Conservation (phyloP, 2,329 filamentous ascomycete species). For the Elsinoe australis region DNA sequence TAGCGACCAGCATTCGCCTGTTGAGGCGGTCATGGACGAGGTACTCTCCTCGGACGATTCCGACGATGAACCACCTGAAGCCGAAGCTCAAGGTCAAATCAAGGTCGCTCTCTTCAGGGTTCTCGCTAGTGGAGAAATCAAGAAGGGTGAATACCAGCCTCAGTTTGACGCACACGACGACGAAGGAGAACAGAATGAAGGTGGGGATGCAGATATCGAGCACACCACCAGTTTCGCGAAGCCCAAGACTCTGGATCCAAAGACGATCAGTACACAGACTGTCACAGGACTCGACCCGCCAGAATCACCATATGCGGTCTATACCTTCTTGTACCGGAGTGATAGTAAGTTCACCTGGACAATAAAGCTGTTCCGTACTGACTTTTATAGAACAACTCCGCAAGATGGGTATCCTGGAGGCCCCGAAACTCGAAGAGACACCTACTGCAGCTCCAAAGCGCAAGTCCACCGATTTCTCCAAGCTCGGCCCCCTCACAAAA, state of each 20-base stretch:
- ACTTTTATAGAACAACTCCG: constrained; percentile 68
- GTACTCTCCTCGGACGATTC: constrained; percentile 55
- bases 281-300: constrained; percentile 97
- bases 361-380: not conserved
- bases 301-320: constrained; percentile 91
- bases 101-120: constrained; percentile 96
- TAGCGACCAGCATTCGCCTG: constrained; percentile 62
- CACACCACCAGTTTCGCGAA: constrained; percentile 98
- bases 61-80: constrained; percentile 75
- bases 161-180: constrained; percentile 97
- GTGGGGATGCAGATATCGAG: constrained; percentile 75
- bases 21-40: constrained; percentile 62
- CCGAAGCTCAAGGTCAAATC: constrained; percentile 93
- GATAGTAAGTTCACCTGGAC: constrained; percentile 58
- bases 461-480: constrained; percentile 79
- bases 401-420: constrained; percentile 81
- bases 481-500: constrained; percentile 68
- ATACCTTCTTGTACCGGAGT: constrained; percentile 96
- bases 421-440: constrained; percentile 52
- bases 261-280: constrained; percentile 96
- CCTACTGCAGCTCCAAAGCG: constrained; percentile 58
- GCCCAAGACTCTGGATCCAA: constrained; percentile 89
- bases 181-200: constrained; percentile 53
- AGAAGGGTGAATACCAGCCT: constrained; percentile 94
- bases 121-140: constrained; percentile 90